A percentile compares a stretch with the other conserved stretches of the same genome.
These are phyloP conservation scores for Cladophialophora psammophila DNA, from an alignment of 2,329 filamentous ascomycete genomes.

Conservation along the genomic window DNA sequence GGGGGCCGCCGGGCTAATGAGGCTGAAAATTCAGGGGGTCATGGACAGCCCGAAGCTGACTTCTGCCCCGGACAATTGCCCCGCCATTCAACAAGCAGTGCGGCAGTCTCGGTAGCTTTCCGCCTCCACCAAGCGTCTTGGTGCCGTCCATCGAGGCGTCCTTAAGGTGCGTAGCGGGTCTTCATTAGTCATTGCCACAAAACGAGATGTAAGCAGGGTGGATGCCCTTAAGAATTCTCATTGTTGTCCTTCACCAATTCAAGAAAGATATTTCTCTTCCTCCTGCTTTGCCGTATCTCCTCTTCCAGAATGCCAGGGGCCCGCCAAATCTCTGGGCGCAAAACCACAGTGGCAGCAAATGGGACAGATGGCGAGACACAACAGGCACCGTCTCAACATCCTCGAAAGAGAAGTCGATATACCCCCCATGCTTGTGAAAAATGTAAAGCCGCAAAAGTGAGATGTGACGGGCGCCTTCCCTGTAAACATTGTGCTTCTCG, in stretches of 20 bases:
- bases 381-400: neutral
- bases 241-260: neutral
- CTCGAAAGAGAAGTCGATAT: conserved; percentile 26
- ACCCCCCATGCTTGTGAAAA: conserved; percentile 26
- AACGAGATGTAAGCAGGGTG: neutral
- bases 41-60: neutral
- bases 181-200: neutral
- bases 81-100: neutral
- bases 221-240: neutral
- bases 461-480: conserved; percentile 24
- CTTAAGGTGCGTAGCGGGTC: neutral
- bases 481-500: conserved; percentile 24
- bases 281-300: neutral
- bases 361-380: neutral
- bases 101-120: neutral
- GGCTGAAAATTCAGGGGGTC: conserved; percentile 2
- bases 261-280: neutral
- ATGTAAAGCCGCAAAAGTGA: conserved; percentile 23
- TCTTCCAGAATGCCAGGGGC: neutral
- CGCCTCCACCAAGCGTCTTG: neutral
- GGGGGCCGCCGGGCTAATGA: neutral
- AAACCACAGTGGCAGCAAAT: neutral
- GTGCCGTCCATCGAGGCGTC: no score
- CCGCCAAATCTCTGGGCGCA: neutral
- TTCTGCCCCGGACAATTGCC: neutral